A percentile compares a stretch with the other conserved stretches of the same genome.
phyloP scores from a whole-genome alignment of 257 asterid species.

The Solanum chmielewskii region DNA sequence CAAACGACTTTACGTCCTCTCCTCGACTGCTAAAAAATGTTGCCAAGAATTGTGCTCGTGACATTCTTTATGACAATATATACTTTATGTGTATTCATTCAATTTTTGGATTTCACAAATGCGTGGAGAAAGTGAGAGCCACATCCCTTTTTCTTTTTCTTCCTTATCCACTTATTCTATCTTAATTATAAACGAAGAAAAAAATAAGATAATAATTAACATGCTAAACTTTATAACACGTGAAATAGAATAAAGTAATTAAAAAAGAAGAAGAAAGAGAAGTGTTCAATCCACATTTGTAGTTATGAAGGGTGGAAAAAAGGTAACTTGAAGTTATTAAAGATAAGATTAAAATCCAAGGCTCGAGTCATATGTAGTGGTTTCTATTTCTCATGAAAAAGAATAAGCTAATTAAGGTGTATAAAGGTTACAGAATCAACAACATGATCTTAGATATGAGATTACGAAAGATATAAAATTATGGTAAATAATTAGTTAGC shows the following conservation, averaged over 20 bases:
- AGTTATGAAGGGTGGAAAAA: background rate
- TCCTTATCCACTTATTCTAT: background rate
- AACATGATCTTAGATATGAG: background rate
- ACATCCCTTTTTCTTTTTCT: background rate
- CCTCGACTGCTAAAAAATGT: background rate
- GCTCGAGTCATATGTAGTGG: background rate
- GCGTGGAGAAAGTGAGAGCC: background rate
- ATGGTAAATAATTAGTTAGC: accelerated
- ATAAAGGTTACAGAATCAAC: accelerated
- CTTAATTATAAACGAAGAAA: background rate
- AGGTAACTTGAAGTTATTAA: background rate
- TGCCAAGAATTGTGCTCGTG: background rate
- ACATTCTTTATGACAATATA: background rate
- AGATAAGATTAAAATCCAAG: background rate
- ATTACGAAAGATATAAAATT: background rate
- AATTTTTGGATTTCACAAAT: background rate
- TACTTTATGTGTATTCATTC: background rate
- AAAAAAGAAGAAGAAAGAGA: background rate
- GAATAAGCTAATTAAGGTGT: background rate
- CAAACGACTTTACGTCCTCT: background rate
- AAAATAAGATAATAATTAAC: background rate
- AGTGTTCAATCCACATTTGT: background rate
- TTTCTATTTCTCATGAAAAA: background rate
- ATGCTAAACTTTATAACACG: background rate
- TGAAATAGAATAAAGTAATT: background rate